A percentile compares a stretch with the other conserved stretches of the same genome.
These are phyloP conservation scores for Fusarium sp. DNA, from an alignment of 2,329 filamentous ascomycete species.

Conservation along the genomic window DNA sequence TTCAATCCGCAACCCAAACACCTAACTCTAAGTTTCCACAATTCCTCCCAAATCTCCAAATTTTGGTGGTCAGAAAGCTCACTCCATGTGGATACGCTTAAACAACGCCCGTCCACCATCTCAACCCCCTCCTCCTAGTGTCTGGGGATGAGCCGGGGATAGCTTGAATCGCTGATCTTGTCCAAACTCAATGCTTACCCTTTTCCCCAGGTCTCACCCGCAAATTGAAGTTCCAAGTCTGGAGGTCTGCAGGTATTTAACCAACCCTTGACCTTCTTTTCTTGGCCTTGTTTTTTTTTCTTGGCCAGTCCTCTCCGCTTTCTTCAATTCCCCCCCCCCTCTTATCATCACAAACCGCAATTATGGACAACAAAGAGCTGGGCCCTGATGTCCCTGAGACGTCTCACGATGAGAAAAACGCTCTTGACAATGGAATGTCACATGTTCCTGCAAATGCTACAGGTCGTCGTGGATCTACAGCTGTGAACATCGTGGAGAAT, in stretches of 20 bases:
- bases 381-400: slow-evolving; percentile 13
- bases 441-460: not conserved
- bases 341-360: not conserved
- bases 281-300: not conserved
- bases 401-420: slow-evolving; percentile 15
- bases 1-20: not conserved
- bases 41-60: not conserved
- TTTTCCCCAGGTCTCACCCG: slow-evolving; percentile 10
- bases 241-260: slow-evolving; percentile 10
- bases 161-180: slow-evolving; percentile 11
- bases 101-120: not conserved
- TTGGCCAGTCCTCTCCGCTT: slow-evolving; percentile 1
- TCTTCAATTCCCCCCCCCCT: not conserved
- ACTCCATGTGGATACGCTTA: slow-evolving; percentile 8
- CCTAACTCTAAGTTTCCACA: slow-evolving; percentile 20
- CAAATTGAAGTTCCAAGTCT: not conserved
- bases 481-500: slow-evolving; percentile 22
- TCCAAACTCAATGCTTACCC: slow-evolving; percentile 12
- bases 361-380: slow-evolving; percentile 22
- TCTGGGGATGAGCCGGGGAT: slow-evolving; percentile 18
- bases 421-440: not conserved
- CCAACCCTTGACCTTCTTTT: not conserved
- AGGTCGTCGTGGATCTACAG: slow-evolving; percentile 18
- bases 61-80: slow-evolving; percentile 5
- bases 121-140: not conserved